Percentiles rank a stretch among this genome's conserved stretches.
phyloP scores from a whole-genome alignment of 139 green algal genomes.

The Spirogloea muscicola region DNA sequence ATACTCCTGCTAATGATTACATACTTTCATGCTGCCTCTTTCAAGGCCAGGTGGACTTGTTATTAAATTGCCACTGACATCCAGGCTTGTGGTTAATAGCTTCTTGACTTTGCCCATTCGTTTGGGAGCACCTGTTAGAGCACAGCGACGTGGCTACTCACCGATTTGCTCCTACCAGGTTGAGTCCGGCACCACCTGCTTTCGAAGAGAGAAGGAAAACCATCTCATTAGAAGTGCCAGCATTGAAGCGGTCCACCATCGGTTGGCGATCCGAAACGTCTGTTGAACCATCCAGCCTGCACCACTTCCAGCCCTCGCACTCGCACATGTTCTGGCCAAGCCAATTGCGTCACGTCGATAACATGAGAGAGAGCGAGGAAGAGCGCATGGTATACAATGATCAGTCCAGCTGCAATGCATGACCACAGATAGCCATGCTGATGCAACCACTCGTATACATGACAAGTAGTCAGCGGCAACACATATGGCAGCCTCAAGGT shows the following conservation, averaged over 20 bases:
- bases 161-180: conserved; percentile 94
- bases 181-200: conserved; percentile 91
- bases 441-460: too few species aligned
- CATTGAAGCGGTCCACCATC: conserved; percentile 79
- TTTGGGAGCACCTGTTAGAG: too few species aligned
- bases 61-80: too few species aligned
- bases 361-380: neutral
- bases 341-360: too few species aligned
- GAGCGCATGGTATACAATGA: neutral
- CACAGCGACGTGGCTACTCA: neutral
- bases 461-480: too few species aligned
- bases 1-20: too few species aligned
- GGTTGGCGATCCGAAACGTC: conserved; percentile 22
- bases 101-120: too few species aligned
- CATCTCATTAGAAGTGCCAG: conserved; percentile 60
- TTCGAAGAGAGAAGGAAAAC: conserved; percentile 94
- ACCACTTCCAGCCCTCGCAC: conserved; percentile 20
- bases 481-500: neutral
- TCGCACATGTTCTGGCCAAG: conserved; percentile 32
- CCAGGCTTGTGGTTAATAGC: too few species aligned
- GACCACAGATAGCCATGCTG: too few species aligned
- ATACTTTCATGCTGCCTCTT: too few species aligned
- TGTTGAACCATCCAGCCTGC: conserved; percentile 35
- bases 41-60: too few species aligned
- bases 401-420: too few species aligned